Percentiles rank a stretch among this genome's conserved stretches.
Evolutionary conservation across 2,329 filamentous ascomycete genomes (phyloP).

Genomic region (Pseudogymnoascus sp.): DNA sequence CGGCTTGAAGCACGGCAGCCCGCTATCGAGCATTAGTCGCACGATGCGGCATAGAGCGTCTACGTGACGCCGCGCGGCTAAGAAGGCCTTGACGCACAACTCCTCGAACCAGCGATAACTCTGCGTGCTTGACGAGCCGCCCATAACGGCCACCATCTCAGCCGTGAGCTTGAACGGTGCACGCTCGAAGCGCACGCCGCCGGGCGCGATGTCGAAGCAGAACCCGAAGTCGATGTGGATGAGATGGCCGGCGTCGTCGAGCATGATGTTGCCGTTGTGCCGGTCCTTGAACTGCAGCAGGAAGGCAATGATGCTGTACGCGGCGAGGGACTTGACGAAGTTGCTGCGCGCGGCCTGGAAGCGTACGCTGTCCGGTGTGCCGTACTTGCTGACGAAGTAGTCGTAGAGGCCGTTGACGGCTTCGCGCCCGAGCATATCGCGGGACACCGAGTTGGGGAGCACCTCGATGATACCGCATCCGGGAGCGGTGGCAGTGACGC

Average conservation of each 20-base stretch:
- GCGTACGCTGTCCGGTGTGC: constrained; percentile 86
- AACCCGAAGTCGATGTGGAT: constrained; percentile 99
- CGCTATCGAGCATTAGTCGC: constrained; percentile 90
- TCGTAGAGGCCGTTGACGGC: constrained; percentile 97
- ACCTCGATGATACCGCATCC: constrained; percentile 98
- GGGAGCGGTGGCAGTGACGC: constrained; percentile 93
- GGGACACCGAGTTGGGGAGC: constrained; percentile 92
- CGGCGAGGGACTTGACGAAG: constrained; percentile 99
- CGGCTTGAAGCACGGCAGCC: constrained; percentile 95
- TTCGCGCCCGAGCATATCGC: constrained; percentile 97
- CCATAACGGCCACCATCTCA: constrained; percentile 99
- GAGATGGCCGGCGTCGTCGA: constrained; percentile 94
- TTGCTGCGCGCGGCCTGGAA: constrained; percentile 95
- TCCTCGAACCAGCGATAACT: constrained; percentile 95
- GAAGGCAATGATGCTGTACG: constrained; percentile 95
- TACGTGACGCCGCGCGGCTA: constrained; percentile 78
- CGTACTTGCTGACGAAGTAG: constrained; percentile 96
- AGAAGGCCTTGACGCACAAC: constrained; percentile 89
- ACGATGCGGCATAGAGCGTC: constrained; percentile 89
- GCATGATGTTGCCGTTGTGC: constrained; percentile 99
- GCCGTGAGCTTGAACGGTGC: constrained; percentile 96
- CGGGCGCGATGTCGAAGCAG: constrained; percentile 97
- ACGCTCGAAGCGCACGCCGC: constrained; percentile 94
- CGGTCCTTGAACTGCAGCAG: constrained; percentile 97
- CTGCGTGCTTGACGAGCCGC: constrained; percentile 75